Evolutionary conservation across 441 rosid species (phyloP).

Genomic region (Aquilaria agallochum): DNA sequence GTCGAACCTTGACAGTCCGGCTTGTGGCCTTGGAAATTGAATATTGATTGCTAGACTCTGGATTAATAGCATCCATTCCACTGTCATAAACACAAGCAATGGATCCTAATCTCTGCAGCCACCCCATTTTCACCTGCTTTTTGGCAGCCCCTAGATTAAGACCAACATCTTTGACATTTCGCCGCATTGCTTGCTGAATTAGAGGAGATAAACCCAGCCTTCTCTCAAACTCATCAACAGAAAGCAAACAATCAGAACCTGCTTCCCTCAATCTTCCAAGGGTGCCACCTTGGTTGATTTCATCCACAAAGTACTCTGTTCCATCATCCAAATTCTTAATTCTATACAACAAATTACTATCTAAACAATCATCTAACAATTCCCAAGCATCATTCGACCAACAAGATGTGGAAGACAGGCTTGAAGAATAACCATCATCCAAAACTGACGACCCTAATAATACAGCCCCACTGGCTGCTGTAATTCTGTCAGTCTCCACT

Average conservation of each 20-base stretch:
- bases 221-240: slow-evolving; percentile 23
- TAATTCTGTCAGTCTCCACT: slow-evolving; percentile 31
- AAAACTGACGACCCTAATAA: slow-evolving; percentile 20
- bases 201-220: slow-evolving; percentile 19
- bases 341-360: slow-evolving; percentile 24
- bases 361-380: slow-evolving; percentile 18
- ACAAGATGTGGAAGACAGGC: slow-evolving; percentile 34
- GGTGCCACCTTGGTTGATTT: slow-evolving; percentile 22
- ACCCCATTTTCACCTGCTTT: slow-evolving; percentile 27
- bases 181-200: slow-evolving; percentile 23
- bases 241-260: slow-evolving; percentile 24
- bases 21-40: slow-evolving; percentile 13
- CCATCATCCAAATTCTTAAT: slow-evolving; percentile 32
- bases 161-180: slow-evolving; percentile 14
- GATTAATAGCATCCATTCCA: slow-evolving; percentile 19
- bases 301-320: slow-evolving; percentile 27
- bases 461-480: slow-evolving; percentile 30
- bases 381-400: slow-evolving; percentile 29
- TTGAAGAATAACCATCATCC: slow-evolving; percentile 29
- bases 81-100: slow-evolving; percentile 27
- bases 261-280: slow-evolving; percentile 20
- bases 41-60: slow-evolving; percentile 4
- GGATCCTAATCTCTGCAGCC: slow-evolving; percentile 33
- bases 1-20: slow-evolving; percentile 31
- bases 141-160: slow-evolving; percentile 1